Conservation (phyloP, 192 early-diverging fungal species). For the Backusella australiensis region DNA sequence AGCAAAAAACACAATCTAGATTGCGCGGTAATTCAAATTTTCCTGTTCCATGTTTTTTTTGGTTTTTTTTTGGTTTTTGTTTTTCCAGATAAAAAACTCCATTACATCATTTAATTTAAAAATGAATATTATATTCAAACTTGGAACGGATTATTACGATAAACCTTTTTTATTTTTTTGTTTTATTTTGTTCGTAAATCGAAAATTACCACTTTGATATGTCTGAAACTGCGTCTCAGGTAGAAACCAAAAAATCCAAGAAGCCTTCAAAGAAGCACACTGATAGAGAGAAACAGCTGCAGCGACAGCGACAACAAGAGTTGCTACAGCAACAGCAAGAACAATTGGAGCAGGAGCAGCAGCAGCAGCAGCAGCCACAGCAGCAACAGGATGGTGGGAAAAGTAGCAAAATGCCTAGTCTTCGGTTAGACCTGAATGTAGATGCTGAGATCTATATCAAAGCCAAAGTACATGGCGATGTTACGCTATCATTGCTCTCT, state of each 20-base stretch:
- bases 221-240: not conserved
- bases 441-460: constrained; percentile 11
- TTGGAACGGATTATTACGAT: not conserved
- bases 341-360: not conserved
- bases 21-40: not conserved
- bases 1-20: not conserved
- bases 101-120: constrained; percentile 7
- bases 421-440: constrained; percentile 18
- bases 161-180: not conserved
- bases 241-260: not conserved
- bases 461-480: constrained; percentile 20
- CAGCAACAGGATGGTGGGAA: not conserved
- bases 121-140: not conserved
- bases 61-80: no score
- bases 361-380: not conserved
- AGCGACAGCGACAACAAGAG: not conserved
- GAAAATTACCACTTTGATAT: not conserved
- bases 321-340: not conserved
- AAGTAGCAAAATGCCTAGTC: constrained; percentile 11
- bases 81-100: not conserved
- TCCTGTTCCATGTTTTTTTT: not conserved
- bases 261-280: not conserved
- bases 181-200: not conserved
- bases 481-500: constrained; percentile 14
- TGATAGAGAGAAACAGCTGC: not conserved